phyloP scores from a whole-genome alignment of 1,139 yeast genomes.

The Nakaseomyces glabratus region DNA sequence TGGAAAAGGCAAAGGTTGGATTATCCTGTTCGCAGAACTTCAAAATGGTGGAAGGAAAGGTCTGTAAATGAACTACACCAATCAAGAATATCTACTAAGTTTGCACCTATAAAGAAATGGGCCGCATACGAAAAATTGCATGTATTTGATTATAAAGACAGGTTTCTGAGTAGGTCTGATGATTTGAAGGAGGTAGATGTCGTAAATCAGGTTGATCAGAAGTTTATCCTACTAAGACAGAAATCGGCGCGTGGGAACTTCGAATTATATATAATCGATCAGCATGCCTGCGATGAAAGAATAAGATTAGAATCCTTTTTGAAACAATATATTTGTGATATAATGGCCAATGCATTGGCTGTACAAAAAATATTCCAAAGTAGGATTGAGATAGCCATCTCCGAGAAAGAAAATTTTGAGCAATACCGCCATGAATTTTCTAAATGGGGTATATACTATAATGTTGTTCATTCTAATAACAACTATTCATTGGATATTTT shows the following conservation, averaged over 20 bases:
- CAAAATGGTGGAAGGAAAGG: no score
- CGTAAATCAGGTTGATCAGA: constrained; percentile 48
- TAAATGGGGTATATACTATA: constrained; percentile 40
- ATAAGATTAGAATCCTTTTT: constrained; percentile 45
- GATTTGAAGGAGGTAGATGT: constrained; percentile 25
- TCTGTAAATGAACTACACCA: no score
- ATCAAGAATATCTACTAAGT: no score
- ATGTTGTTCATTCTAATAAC: constrained; percentile 7
- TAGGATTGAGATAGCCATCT: constrained; percentile 20
- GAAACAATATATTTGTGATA: constrained; percentile 21
- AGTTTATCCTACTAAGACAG: constrained; percentile 44
- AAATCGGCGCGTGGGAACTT: constrained; percentile 9
- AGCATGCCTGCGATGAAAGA: constrained; percentile 75
- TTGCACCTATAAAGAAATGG: no score
- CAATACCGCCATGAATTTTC: constrained; percentile 31
- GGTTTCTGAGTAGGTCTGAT: no score
- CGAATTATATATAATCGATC: constrained; percentile 46
- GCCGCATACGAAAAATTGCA: constrained; percentile 7
- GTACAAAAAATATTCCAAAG: constrained; percentile 10
- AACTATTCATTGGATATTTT: constrained; percentile 21
- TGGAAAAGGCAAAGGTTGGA: no score
- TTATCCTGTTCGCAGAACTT: no score
- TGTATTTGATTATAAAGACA: no score
- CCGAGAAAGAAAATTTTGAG: constrained; percentile 32
- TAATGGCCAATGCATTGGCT: constrained; percentile 9